Evolutionary conservation across 805 yeast species (phyloP), one percentile per base, ranked within the genome.

Genomic region (Sugiyamaella mastotermitis): DNA sequence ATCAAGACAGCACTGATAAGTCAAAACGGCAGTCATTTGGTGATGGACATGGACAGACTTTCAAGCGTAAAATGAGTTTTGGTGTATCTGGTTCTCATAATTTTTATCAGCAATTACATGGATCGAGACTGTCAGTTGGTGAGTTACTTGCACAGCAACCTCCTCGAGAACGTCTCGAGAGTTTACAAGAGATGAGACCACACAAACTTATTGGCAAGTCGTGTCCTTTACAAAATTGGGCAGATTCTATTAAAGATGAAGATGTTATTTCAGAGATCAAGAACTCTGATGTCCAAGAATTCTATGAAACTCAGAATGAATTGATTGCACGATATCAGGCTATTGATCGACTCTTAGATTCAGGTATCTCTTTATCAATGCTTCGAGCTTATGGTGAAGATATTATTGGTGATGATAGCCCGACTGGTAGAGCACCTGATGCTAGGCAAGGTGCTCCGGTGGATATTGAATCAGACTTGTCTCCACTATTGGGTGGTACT

Each of bases 291-390:
- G 39, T 73, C 4, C 58, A 65, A 19, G 40, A 55, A 14, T 81
- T 61, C 55, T 83, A 83, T 57, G 56, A 58, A 29, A 53, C 60
- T 2, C 90, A 82, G 57, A 83, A 83, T 54, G 73, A 66, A 29
- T 53, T 77, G 37, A 74, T 82, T 37, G 72, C 68, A 17, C 63
- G 74, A 37, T 80, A 72, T 50, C 56, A 57, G 25, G 80, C 74
- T 41, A 74, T 83, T 18, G 94, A 83, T 53, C 62, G 65, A 35
- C 62, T 82, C 36, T 64, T 83, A 32, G 92, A 81, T 51, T 73
- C 84, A 3, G 87, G 87, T 1, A 69, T 83, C 41, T 83, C 78
- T 47, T 68, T 70, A 42, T 65, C 71, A 31, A 78, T 83, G 78
- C 66, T 83, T 36, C 65, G 72, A 32, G 76, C 72, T 35, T 82